Evolutionary conservation across 768 basidiomycete species (phyloP).

Genomic region (Dacryopinax spathularia): DNA sequence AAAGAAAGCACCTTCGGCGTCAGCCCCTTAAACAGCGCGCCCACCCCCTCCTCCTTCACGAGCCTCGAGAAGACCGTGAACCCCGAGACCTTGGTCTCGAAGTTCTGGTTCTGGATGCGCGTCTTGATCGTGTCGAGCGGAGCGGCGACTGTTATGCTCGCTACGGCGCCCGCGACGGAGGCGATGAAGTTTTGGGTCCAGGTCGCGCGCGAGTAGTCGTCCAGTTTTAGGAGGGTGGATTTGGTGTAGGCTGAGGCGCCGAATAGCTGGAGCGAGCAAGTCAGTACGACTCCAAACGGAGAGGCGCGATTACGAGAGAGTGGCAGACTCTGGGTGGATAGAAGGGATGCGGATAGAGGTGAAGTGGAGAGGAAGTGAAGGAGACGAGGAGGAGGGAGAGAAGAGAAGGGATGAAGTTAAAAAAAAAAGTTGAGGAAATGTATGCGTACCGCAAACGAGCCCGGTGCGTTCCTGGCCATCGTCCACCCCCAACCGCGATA

Average conservation of each 20-base stretch:
- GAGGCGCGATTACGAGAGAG: not conserved
- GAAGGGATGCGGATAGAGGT: too few relatives aligned
- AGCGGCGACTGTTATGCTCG: conserved; percentile 90
- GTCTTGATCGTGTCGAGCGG: conserved; percentile 95
- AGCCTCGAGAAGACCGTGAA: conserved; percentile 71
- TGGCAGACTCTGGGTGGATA: not conserved
- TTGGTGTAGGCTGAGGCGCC: conserved; percentile 92
- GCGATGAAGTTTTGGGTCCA: conserved; percentile 97
- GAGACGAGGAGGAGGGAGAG: not conserved
- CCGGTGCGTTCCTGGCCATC: conserved; percentile 92
- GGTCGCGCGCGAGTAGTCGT: conserved; percentile 88
- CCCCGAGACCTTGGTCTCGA: conserved; percentile 71
- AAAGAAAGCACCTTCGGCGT: conserved; percentile 67
- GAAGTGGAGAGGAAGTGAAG: too few relatives aligned
- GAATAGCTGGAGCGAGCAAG: conserved; percentile 55
- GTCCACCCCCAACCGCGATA: conserved; percentile 99
- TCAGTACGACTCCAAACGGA: not conserved
- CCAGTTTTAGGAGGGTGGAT: conserved; percentile 76
- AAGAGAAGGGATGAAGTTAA: not conserved
- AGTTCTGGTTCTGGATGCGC: conserved; percentile 96
- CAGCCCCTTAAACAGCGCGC: conserved; percentile 89
- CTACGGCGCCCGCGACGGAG: conserved; percentile 82
- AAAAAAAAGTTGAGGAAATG: too few relatives aligned
- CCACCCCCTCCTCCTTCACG: conserved; percentile 66
- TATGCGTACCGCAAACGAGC: conserved; percentile 78